Base-by-base conservation (phyloP, 2,329 filamentous ascomycete species). In the Clarireedia hainanense region DNA sequence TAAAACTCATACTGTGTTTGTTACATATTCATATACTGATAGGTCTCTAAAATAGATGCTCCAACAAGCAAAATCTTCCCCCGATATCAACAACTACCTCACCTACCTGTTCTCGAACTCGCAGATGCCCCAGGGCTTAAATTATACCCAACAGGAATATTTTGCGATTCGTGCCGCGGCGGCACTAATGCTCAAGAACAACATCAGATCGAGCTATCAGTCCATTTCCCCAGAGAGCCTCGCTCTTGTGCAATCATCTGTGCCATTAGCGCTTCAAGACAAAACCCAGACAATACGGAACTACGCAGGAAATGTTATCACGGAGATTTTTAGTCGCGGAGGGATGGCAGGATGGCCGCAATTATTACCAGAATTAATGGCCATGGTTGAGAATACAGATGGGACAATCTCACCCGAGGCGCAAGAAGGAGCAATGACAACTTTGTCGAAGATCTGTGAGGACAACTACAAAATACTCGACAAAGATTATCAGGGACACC, bases 31-130 rank as follows among this genome's bases (percentile, higher is more conserved):
- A 57, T 20, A 30, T 55, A 50, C 52, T 57, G 39, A 57, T 26
- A 17, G 47, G 49, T 15, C 60, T 63, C 50, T 47, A 50, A 53
- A 55, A 61, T 66, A 97, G 94, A 95, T 97, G 89, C 88, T 99
- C 65, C 79, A 83, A 63, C 88, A 95, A 75, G 94, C 92, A 59
- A 95, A 89, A 70, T 75, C 79, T 52, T 94, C 89, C 10, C 91
- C 91, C 49, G 92, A 97, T 71, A 89, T 96, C 76, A 92, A 95
- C 76, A 97, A 97, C 74, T 99, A 99, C 72, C 84, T 99, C 46
- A 88, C 89, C 64, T 96, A 88, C 72, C 81, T 99, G 60, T 89
- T 95, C 72, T 89, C 88, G 58, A 90, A 81, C 65, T 71, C 82
- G 56, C 78, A 84, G 61, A 75, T 78, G 50, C 82, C 87, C 47